Base-by-base conservation (phyloP, 441 rosid genomes). In the Lepidium campestre region DNA sequence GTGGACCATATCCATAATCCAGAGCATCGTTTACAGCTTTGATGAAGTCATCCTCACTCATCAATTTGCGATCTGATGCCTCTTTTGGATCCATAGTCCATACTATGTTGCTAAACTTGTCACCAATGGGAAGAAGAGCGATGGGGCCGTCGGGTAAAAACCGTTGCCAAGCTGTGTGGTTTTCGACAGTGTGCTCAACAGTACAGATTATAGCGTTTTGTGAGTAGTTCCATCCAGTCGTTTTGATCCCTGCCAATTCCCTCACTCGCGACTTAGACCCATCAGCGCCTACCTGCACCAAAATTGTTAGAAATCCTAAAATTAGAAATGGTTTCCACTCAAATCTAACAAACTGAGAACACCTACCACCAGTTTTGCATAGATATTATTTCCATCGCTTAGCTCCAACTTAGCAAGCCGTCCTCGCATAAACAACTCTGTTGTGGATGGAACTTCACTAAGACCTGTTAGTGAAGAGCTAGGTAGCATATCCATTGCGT, bases 181-280 rank as follows among this genome's bases (percentile, higher is more conserved):
- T 93, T 72, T 83, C 89, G 13, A 63, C 75, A 56, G 80, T 71
- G 75, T 93, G 99, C 74, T 93, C 95, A 14, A 93, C 93, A 1
- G 99, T 91, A 81, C 97, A 93, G 35, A 89, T 93, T 44, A 93
- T 71, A 42, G 97, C 99, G 77, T 86, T 89, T 73, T 93, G 99
- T 9, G 89, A 80, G 79, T 93, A 93, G 76, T 80, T 85, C 97
- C 97, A 91, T 47, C 97, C 93, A 1, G 83, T 87, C 55, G 90
- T 89, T 71, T 81, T 80, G 71, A 93, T 81, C 65, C 95, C 93
- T 32, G 93, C 84, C 57, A 93, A 75, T 55, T 87, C 93, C 78
- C 98, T 84, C 47, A 93, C 99, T 41, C 71, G 85, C 12, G 97
- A 93, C 79, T 86, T 93, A 56, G 80, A 85, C 60, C 97, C 99